Evolutionary conservation across 148 eudicot species (phyloP).

Genomic region (Dysphania ambrosioides): DNA sequence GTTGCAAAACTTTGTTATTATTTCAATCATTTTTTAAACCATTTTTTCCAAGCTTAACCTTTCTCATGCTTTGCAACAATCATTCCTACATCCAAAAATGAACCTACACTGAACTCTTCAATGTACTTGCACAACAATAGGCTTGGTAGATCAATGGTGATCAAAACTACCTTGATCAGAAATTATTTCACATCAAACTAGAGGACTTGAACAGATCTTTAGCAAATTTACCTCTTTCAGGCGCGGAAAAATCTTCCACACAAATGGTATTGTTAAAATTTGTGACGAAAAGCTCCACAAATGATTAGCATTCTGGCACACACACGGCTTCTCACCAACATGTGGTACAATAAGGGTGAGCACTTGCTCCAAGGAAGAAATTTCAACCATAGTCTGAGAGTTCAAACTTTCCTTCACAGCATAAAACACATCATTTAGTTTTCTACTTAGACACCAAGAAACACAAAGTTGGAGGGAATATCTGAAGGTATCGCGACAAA

Average conservation of each 20-base stretch:
- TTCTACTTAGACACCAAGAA: background rate
- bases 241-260: slow-evolving; percentile 66
- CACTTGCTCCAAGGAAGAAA: slow-evolving; percentile 63
- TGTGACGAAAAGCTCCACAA: slow-evolving; percentile 72
- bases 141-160: background rate
- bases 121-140: background rate
- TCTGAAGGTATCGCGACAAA: background rate
- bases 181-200: background rate
- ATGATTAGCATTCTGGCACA: slow-evolving; percentile 58
- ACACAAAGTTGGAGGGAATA: background rate
- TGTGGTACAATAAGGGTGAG: slow-evolving; percentile 56
- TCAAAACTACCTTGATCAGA: slow-evolving; percentile 9
- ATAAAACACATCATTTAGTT: slow-evolving; percentile 24
- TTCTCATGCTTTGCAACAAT: background rate
- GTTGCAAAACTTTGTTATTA: background rate
- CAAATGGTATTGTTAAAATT: slow-evolving; percentile 77
- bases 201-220: background rate
- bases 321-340: slow-evolving; percentile 65
- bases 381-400: slow-evolving; percentile 37
- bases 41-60: background rate
- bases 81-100: background rate
- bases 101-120: no score
- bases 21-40: background rate
- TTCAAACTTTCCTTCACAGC: slow-evolving; percentile 45
- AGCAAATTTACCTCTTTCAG: slow-evolving; percentile 61